phyloP scores from a whole-genome alignment of 176 grass and related monocot genomes.

The Leersia perrieri region DNA sequence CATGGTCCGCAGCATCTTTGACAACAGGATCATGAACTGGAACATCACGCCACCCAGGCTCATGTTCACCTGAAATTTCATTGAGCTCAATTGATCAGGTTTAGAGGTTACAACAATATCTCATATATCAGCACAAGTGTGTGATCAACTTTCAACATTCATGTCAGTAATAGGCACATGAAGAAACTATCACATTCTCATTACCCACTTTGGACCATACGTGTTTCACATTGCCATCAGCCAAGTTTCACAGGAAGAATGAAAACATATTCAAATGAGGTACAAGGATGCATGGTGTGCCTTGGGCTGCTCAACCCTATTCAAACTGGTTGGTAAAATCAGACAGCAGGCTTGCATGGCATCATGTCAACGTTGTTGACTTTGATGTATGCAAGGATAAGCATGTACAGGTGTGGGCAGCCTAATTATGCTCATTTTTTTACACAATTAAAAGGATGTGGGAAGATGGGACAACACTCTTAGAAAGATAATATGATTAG shows the following conservation, averaged over 20 bases:
- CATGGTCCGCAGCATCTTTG: constrained; percentile 82
- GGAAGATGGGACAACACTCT: not conserved
- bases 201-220: not conserved
- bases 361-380: no score
- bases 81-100: not conserved
- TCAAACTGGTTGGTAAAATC: no score
- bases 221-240: not conserved
- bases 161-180: not conserved
- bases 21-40: constrained; percentile 70
- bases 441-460: not conserved
- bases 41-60: constrained; percentile 65
- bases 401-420: no score
- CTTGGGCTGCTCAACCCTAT: not conserved
- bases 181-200: not conserved
- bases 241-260: not conserved
- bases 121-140: not conserved
- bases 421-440: not conserved
- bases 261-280: not conserved
- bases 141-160: not conserved
- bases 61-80: constrained; percentile 55
- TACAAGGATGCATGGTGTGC: not conserved
- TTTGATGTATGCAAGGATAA: no score
- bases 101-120: not conserved
- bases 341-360: no score
- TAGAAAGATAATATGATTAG: not conserved